Base-by-base conservation (phyloP, 139 green algal species). In the Chlamydomonas sphaeroides region DNA sequence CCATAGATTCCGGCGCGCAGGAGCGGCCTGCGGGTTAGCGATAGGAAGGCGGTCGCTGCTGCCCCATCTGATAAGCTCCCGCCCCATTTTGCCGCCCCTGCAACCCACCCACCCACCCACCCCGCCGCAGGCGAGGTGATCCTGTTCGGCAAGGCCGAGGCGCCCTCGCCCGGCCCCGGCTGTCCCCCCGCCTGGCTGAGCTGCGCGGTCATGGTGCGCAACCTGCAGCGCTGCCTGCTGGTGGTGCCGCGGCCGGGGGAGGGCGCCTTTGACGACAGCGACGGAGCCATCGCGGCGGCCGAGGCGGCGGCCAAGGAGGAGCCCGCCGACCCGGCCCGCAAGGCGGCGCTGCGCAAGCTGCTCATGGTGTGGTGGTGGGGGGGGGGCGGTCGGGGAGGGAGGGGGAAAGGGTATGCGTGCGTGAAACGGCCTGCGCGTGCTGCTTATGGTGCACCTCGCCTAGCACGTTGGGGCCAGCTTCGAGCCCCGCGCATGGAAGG, bases 131-230 rank as follows among this genome's bases (percentile, higher is more conserved):
- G 87, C 28, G 87, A 90, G 72, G 91, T 98, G 5, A 96, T 94
- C 78, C 87, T 99, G 25, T 98, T 99, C 87, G 96, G 97, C 83
- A 99, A 99, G 93, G 93, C 97, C 36, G 65, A 49, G 48, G 53
- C 45, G 35, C 35, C 73, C 68, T n/a, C 53, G 33, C 57, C 36
- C 32, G 45, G 45, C 45, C 45, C 45, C 45, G 45, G 11, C 45
- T 14, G 11, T 14, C 45, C 45, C 45, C 23, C 53, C 51, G 11
- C 20, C 62, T 91, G 80, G 80, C 69, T 81, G 75, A 88, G 79
- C 51, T 89, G 84, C 80, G 84, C 66, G 28, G 85, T 73, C 1
- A 57, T 88, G 48, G 83, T 94, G 45, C 80, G 81, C 51, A 78
- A 79, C 62, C 56, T 89, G 49, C 85, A 91, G 35, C 88, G 92